These are phyloP conservation scores for Ilyonectria sp. DNA, from an alignment of 2,329 filamentous ascomycete genomes.

Conservation along the genomic window DNA sequence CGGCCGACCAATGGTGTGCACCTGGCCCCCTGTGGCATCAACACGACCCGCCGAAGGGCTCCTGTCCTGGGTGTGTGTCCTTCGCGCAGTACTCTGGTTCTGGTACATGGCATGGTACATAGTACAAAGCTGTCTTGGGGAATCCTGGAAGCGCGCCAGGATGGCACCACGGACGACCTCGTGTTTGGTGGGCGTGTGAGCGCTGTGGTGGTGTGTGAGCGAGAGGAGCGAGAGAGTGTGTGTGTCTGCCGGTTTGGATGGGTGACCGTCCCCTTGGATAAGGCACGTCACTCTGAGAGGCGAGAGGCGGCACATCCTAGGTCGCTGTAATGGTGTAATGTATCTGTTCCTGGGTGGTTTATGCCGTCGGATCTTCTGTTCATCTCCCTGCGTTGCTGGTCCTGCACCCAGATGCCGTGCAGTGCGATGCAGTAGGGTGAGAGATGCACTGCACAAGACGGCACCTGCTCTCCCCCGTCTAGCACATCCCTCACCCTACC, in stretches of 20 bases:
- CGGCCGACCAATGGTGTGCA: constrained; percentile 48
- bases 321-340: constrained; percentile 12
- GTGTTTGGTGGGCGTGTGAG: constrained; percentile 46
- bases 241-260: constrained; percentile 13
- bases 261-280: constrained; percentile 9
- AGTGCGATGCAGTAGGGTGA: constrained; percentile 18
- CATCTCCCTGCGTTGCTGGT: constrained; percentile 22
- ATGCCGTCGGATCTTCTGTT: constrained; percentile 27
- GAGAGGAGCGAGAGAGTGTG: constrained; percentile 11
- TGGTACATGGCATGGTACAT: too few relatives aligned
- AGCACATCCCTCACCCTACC: not conserved
- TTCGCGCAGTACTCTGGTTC: not conserved
- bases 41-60: constrained; percentile 49
- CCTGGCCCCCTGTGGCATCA: constrained; percentile 42
- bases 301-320: not conserved
- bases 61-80: constrained; percentile 26
- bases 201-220: constrained; percentile 30
- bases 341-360: constrained; percentile 13
- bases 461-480: constrained; percentile 5
- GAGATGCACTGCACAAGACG: constrained; percentile 13
- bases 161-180: constrained; percentile 47
- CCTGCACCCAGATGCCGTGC: constrained; percentile 31
- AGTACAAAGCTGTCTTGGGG: constrained; percentile 45
- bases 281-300: constrained; percentile 5
- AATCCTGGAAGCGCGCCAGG: constrained; percentile 47